A percentile compares a stretch with the other conserved stretches of the same genome.
Evolutionary conservation across 2,329 filamentous ascomycete genomes (phyloP).

Genomic region (Tolypocladium pustulatum): DNA sequence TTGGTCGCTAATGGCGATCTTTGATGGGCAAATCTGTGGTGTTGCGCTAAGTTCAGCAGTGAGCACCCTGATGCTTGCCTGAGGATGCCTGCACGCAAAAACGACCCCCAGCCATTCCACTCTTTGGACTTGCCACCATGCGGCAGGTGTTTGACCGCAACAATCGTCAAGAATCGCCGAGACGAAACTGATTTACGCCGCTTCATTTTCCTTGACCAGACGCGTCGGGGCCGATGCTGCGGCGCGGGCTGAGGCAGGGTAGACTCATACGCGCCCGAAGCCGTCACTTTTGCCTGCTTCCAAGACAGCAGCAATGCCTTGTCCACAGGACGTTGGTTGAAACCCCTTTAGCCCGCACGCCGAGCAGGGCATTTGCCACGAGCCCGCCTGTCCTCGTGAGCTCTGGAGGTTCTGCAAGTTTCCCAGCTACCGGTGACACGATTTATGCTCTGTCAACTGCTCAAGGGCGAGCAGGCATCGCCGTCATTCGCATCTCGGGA

Average conservation of each 20-base stretch:
- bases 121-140: neutral
- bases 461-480: conserved; percentile 77
- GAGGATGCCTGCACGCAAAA: neutral
- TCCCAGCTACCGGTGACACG: conserved; percentile 38
- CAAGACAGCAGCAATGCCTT: neutral
- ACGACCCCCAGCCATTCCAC: neutral
- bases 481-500: conserved; percentile 80
- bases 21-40: neutral
- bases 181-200: neutral
- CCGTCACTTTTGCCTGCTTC: neutral
- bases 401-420: neutral
- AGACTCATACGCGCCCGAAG: conserved; percentile 1
- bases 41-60: neutral
- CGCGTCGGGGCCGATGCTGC: conserved; percentile 2
- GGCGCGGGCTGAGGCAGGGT: conserved; percentile 2
- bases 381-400: neutral
- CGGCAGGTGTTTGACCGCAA: neutral
- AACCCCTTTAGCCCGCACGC: too few relatives aligned
- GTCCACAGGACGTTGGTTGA: neutral
- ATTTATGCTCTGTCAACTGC: conserved; percentile 92
- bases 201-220: neutral
- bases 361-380: neutral
- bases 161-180: neutral
- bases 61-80: neutral
- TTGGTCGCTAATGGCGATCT: neutral